A percentile compares a stretch with the other conserved stretches of the same genome.
These are phyloP conservation scores for Balamuthia mandrillaris DNA, from an alignment of 208 protist genomes.

Conservation along the genomic window DNA sequence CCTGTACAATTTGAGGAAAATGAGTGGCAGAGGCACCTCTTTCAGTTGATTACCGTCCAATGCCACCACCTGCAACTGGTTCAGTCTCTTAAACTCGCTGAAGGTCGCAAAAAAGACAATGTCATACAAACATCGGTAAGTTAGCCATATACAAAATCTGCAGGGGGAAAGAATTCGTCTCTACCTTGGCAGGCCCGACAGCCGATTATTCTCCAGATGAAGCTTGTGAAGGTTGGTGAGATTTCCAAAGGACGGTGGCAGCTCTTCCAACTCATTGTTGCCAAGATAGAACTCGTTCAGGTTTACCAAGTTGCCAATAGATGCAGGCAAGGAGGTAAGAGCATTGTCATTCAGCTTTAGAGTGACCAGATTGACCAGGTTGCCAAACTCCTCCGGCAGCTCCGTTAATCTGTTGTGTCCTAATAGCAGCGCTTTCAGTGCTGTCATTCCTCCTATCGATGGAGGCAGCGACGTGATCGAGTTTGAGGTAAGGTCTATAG, in stretches of 20 bases:
- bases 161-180: slow-evolving; percentile 6
- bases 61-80: slow-evolving; percentile 8
- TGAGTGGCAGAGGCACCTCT: neutral
- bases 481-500: too few species aligned
- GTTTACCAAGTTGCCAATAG: neutral
- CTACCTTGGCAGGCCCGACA: neutral
- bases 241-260: neutral
- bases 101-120: neutral
- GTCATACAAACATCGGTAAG: neutral
- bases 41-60: slow-evolving; percentile 20
- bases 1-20: slow-evolving; percentile 27
- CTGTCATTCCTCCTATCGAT: neutral
- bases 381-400: slow-evolving; percentile 19
- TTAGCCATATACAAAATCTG: neutral
- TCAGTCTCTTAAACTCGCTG: slow-evolving; percentile 14
- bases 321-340: neutral
- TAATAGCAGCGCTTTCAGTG: neutral
- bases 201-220: neutral
- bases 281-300: slow-evolving; percentile 17
- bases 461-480: neutral
- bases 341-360: slow-evolving; percentile 19
- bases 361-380: slow-evolving; percentile 17
- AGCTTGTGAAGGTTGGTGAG: slow-evolving; percentile 34
- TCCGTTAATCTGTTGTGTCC: slow-evolving; percentile 19
- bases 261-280: neutral